Evolutionary conservation across 768 basidiomycete genomes (phyloP).

Genomic region (Suillus placidus): DNA sequence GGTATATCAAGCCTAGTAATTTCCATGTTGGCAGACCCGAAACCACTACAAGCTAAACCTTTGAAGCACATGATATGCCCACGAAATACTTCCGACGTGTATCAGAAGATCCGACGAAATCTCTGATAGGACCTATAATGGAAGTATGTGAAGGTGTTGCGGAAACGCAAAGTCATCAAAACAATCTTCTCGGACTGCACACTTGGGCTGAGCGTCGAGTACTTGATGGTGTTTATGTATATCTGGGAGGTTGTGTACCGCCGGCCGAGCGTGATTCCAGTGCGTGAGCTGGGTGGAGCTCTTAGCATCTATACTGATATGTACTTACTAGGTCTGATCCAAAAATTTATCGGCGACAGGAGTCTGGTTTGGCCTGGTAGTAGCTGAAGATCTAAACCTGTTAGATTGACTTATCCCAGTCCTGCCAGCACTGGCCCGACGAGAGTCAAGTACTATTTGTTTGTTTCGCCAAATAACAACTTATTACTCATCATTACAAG

Average conservation of each 20-base stretch:
- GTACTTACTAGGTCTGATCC: not conserved
- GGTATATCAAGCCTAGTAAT: not conserved
- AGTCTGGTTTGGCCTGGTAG: not conserved
- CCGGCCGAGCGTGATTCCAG: not conserved
- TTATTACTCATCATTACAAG: too few relatives aligned
- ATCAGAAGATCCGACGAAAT: not conserved
- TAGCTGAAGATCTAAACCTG: not conserved
- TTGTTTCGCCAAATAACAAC: too few relatives aligned
- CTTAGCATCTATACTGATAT: not conserved
- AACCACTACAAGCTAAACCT: not conserved
- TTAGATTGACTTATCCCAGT: not conserved
- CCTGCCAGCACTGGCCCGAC: too few relatives aligned
- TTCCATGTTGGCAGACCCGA: not conserved
- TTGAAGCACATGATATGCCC: slow-evolving; percentile 1
- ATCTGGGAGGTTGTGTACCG: not conserved
- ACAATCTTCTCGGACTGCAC: not conserved
- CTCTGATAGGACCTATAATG: not conserved
- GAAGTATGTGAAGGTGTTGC: not conserved
- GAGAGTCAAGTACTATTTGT: too few relatives aligned
- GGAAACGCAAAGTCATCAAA: not conserved
- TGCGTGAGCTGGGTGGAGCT: not conserved
- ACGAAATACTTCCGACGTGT: slow-evolving; percentile 1
- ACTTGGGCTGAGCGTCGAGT: not conserved
- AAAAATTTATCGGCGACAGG: not conserved
- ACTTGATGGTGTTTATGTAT: not conserved